A percentile compares a stretch with the other conserved stretches of the same genome.
These are phyloP conservation scores for Dentipellis sp. DNA, from an alignment of 768 basidiomycete genomes.

Conservation along the genomic window DNA sequence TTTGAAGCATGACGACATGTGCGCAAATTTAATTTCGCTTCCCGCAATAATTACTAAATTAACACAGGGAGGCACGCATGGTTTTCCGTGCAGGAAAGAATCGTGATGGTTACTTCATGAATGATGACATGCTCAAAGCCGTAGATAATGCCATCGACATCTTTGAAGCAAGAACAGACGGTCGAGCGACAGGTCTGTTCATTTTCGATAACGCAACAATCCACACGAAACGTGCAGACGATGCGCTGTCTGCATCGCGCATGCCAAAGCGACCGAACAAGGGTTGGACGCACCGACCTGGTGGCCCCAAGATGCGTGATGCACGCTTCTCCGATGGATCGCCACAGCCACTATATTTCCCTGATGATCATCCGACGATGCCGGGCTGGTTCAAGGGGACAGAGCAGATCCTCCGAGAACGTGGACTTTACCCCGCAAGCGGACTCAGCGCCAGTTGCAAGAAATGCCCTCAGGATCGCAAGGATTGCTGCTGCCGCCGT, in stretches of 20 bases:
- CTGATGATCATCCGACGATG: neutral
- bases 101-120: conserved; percentile 23
- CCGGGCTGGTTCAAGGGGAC: neutral
- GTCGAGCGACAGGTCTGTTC: conserved; percentile 18
- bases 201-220: conserved; percentile 23
- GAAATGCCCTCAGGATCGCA: neutral
- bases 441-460: neutral
- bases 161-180: conserved; percentile 21
- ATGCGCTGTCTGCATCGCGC: conserved; percentile 1
- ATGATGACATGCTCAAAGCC: conserved; percentile 18
- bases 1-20: conserved; percentile 15
- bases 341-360: neutral
- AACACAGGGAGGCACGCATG: conserved; percentile 11
- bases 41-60: neutral
- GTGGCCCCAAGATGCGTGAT: neutral
- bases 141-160: conserved; percentile 23
- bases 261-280: neutral
- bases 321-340: neutral
- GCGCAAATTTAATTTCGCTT: conserved; percentile 1
- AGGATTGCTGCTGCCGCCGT: no score
- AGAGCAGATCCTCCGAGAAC: neutral
- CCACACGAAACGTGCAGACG: conserved; percentile 17
- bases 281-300: neutral
- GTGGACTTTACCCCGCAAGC: neutral
- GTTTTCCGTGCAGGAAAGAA: conserved; percentile 24